Evolutionary conservation across 805 yeast genomes (phyloP).

Genomic region (Yamadazyma takamatsuzukensis): DNA sequence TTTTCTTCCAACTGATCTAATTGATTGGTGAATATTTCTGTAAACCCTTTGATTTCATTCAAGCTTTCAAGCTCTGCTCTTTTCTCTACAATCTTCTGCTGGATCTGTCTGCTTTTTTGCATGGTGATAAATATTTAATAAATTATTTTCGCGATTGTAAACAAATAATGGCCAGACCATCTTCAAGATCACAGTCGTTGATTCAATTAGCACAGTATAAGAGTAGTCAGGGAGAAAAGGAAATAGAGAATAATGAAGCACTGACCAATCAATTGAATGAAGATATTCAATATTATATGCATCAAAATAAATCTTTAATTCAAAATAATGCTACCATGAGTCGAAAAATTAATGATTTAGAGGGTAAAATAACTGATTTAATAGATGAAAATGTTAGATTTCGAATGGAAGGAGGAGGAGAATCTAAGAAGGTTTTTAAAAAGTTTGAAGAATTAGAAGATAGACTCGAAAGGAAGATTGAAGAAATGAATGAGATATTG

Average conservation of each 20-base stretch:
- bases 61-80: constrained; percentile 49
- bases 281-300: constrained; percentile 1
- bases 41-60: constrained; percentile 44
- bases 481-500: constrained; percentile 43
- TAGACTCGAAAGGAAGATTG: constrained; percentile 38
- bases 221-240: constrained; percentile 1
- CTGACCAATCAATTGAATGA: no score
- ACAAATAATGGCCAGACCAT: constrained; percentile 17
- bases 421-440: no score
- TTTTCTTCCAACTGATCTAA: constrained; percentile 48
- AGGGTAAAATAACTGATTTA: constrained; percentile 45
- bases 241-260: neutral
- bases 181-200: constrained; percentile 14
- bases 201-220: constrained; percentile 10
- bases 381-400: constrained; percentile 44
- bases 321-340: constrained; percentile 52
- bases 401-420: constrained; percentile 31
- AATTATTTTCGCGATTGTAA: neutral
- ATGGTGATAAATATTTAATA: constrained; percentile 1
- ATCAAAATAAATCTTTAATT: constrained; percentile 52
- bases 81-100: constrained; percentile 41
- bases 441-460: constrained; percentile 38
- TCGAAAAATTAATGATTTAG: constrained; percentile 51
- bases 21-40: constrained; percentile 42
- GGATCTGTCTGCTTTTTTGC: constrained; percentile 10